These are phyloP conservation scores for Juncus effusus DNA, from an alignment of 176 grass and related monocot genomes.

Conservation along the genomic window DNA sequence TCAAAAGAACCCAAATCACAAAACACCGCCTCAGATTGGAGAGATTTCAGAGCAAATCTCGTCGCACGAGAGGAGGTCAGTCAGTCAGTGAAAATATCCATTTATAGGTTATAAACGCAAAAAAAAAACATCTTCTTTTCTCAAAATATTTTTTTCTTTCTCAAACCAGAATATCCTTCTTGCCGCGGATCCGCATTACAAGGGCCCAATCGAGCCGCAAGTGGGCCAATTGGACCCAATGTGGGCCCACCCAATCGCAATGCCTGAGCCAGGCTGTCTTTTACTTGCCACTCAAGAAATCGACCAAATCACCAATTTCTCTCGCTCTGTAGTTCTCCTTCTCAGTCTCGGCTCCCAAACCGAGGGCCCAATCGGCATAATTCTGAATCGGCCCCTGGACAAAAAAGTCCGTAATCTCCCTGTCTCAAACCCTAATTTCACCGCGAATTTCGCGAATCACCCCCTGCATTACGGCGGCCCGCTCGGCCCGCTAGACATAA, in stretches of 20 bases:
- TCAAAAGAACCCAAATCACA: slow-evolving; percentile 35
- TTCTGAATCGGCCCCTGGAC: slow-evolving; percentile 70
- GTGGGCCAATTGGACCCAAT: slow-evolving; percentile 43
- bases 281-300: slow-evolving; percentile 81
- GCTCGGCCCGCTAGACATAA: slow-evolving; percentile 38
- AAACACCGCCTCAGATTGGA: slow-evolving; percentile 63
- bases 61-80: slow-evolving; percentile 61
- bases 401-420: slow-evolving; percentile 74
- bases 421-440: slow-evolving; percentile 40
- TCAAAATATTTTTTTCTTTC: slow-evolving; percentile 8
- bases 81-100: neutral
- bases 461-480: slow-evolving; percentile 76
- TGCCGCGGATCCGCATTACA: slow-evolving; percentile 2
- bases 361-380: slow-evolving; percentile 73
- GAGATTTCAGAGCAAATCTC: slow-evolving; percentile 89
- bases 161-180: slow-evolving; percentile 36
- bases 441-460: slow-evolving; percentile 50
- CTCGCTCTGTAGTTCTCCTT: slow-evolving; percentile 75
- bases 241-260: slow-evolving; percentile 79
- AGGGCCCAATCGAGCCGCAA: neutral
- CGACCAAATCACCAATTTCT: slow-evolving; percentile 55
- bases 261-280: slow-evolving; percentile 73
- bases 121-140: neutral
- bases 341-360: slow-evolving; percentile 52
- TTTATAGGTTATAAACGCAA: neutral